Evolutionary conservation across 495 filamentous ascomycete genomes (phyloP).

Genomic region (Hyaloscypha finlandica): DNA sequence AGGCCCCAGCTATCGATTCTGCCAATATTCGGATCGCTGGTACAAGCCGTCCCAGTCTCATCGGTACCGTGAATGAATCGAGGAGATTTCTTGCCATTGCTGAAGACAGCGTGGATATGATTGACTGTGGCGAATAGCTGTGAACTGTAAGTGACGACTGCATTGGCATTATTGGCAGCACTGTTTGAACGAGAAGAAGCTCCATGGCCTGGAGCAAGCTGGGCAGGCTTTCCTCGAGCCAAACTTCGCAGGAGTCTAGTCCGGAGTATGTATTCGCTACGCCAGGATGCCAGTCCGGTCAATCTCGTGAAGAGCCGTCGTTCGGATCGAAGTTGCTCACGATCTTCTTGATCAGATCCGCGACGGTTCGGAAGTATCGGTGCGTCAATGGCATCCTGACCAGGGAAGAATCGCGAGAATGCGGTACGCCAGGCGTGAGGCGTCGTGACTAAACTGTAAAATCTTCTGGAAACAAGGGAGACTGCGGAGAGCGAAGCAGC

Average conservation of each 20-base stretch:
- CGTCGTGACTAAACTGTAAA: conserved; percentile 79
- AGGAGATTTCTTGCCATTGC: conserved; percentile 66
- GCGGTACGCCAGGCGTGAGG: conserved; percentile 90
- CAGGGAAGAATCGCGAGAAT: conserved; percentile 87
- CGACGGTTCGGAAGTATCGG: conserved; percentile 31
- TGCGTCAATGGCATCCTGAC: conserved; percentile 50
- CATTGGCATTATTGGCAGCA: conserved; percentile 55
- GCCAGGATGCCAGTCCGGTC: conserved; percentile 80
- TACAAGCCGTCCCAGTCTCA: conserved; percentile 69
- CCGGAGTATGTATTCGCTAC: conserved; percentile 86
- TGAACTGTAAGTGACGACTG: conserved; percentile 77
- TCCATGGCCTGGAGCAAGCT: conserved; percentile 39
- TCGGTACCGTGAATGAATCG: conserved; percentile 79
- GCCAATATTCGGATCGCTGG: conserved; percentile 72
- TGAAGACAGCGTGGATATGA: conserved; percentile 73
- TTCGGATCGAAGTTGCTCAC: conserved; percentile 60
- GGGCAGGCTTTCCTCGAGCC: conserved; percentile 70
- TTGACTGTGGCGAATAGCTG: conserved; percentile 74
- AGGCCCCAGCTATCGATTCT: conserved; percentile 87
- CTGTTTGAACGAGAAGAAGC: conserved; percentile 47
- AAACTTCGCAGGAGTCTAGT: conserved; percentile 83
- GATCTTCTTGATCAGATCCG: conserved; percentile 37
- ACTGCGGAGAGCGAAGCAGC: conserved; percentile 76
- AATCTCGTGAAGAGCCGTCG: conserved; percentile 77
- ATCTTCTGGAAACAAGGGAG: conserved; percentile 79